phyloP scores from a whole-genome alignment of 1,284 basidiomycete species.

The Ustilago cynodontis region DNA sequence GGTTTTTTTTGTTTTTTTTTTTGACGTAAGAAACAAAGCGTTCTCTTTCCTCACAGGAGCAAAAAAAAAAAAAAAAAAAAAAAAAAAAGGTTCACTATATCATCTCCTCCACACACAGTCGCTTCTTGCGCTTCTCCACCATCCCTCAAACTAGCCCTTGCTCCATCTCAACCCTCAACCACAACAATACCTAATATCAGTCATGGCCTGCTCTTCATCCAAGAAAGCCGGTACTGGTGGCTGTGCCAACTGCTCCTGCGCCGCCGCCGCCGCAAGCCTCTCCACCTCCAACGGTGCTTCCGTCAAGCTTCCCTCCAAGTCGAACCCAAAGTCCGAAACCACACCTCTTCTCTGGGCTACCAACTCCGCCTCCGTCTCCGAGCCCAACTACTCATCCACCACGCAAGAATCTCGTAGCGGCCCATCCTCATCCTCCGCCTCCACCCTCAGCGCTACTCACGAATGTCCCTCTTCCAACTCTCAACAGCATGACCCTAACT shows the following conservation, averaged over 20 bases:
- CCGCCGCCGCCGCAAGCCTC: slow-evolving; percentile 6
- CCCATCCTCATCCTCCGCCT: slow-evolving; percentile 34
- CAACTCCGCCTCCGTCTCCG: slow-evolving; percentile 8
- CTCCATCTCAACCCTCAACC: not conserved
- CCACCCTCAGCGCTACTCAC: slow-evolving; percentile 30
- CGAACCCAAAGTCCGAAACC: slow-evolving; percentile 27
- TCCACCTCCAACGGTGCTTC: slow-evolving; percentile 17
- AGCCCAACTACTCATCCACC: slow-evolving; percentile 30
- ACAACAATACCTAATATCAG: not conserved
- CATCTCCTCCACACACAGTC: not conserved
- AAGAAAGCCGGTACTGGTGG: slow-evolving; percentile 20
- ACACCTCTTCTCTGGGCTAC: slow-evolving; percentile 53
- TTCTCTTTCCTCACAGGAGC: not conserved
- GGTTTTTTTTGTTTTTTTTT: too few species aligned
- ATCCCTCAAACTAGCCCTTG: not conserved
- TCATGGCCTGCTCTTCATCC: slow-evolving; percentile 46
- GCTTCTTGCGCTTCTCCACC: not conserved
- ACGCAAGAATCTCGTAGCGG: slow-evolving; percentile 9
- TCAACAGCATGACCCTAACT: slow-evolving; percentile 26
- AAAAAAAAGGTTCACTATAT: not conserved
- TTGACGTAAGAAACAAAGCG: not conserved
- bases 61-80: not conserved
- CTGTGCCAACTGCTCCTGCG: slow-evolving; percentile 50
- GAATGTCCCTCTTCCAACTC: slow-evolving; percentile 29
- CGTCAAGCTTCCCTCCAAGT: slow-evolving; percentile 40